These are phyloP conservation scores for Malus hybrid DNA, from an alignment of 331 rosid species.

Conservation along the genomic window DNA sequence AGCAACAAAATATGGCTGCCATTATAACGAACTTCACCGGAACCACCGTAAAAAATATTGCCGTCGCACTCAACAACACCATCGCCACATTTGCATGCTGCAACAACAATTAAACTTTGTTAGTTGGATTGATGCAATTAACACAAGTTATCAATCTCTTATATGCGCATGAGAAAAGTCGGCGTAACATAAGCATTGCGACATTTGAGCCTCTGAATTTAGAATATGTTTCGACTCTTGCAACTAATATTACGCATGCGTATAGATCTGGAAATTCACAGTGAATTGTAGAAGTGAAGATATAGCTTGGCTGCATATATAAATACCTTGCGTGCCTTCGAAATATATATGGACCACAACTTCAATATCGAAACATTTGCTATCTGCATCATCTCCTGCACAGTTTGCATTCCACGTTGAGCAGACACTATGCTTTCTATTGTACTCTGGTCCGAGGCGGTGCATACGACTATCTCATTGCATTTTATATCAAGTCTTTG, in stretches of 20 bases:
- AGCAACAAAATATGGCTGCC: slow-evolving; percentile 40
- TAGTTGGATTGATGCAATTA: not conserved
- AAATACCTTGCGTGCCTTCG: slow-evolving; percentile 75
- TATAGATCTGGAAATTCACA: too few relatives aligned
- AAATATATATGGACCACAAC: slow-evolving; percentile 62
- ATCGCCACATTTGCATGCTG: slow-evolving; percentile 77
- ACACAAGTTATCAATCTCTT: not conserved
- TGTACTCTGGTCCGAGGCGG: slow-evolving; percentile 47
- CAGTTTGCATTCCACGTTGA: slow-evolving; percentile 61
- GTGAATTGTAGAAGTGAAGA: not conserved
- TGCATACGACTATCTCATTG: slow-evolving; percentile 56
- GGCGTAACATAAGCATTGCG: not conserved
- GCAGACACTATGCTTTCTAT: slow-evolving; percentile 80
- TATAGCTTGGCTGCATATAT: not conserved
- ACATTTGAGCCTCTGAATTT: not conserved
- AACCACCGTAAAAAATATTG: slow-evolving; percentile 47
- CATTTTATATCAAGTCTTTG: slow-evolving; percentile 31
- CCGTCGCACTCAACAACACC: slow-evolving; percentile 40
- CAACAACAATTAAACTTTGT: not conserved
- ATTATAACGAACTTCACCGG: slow-evolving; percentile 60
- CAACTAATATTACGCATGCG: not conserved
- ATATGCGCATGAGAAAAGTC: not conserved
- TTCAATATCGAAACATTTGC: slow-evolving; percentile 68
- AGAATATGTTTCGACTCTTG: not conserved
- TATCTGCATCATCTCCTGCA: slow-evolving; percentile 48